Evolutionary conservation across 202 grass and related monocot species (phyloP).

Genomic region (Digitaria exilis): DNA sequence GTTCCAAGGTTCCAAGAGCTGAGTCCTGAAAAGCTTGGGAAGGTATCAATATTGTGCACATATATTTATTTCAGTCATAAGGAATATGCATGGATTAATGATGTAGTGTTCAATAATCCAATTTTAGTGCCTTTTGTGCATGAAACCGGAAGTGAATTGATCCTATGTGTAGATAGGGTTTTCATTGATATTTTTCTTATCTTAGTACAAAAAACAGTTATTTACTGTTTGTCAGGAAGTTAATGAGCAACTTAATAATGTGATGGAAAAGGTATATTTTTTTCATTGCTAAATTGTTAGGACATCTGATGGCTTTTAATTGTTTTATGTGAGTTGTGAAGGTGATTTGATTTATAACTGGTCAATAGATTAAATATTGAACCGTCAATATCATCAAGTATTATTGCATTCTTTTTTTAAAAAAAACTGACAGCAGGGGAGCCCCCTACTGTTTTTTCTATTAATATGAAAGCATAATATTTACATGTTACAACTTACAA

Average conservation of each 20-base stretch:
- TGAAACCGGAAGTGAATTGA: constrained; percentile 1
- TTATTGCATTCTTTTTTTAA: too few relatives aligned
- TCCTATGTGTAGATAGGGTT: not conserved
- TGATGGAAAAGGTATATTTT: not conserved
- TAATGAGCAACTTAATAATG: not conserved
- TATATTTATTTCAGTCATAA: not conserved
- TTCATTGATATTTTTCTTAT: not conserved
- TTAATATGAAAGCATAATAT: too few relatives aligned
- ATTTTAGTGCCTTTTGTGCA: not conserved
- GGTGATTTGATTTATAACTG: not conserved
- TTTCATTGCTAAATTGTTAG: not conserved
- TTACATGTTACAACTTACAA: too few relatives aligned
- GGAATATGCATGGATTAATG: not conserved
- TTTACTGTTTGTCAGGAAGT: not conserved
- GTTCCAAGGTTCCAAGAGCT: constrained; percentile 96
- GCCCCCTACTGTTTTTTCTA: too few relatives aligned
- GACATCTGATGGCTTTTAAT: not conserved
- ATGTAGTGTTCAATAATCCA: not conserved
- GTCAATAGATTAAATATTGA: not conserved
- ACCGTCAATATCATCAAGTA: not conserved
- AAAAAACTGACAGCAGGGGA: too few relatives aligned
- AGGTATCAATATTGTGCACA: constrained; percentile 45
- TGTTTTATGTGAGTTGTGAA: not conserved
- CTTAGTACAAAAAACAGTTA: not conserved
- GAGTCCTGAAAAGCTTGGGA: constrained; percentile 88